Conservation (phyloP, 352 stramenopile species). For the Detonula confervacea region DNA sequence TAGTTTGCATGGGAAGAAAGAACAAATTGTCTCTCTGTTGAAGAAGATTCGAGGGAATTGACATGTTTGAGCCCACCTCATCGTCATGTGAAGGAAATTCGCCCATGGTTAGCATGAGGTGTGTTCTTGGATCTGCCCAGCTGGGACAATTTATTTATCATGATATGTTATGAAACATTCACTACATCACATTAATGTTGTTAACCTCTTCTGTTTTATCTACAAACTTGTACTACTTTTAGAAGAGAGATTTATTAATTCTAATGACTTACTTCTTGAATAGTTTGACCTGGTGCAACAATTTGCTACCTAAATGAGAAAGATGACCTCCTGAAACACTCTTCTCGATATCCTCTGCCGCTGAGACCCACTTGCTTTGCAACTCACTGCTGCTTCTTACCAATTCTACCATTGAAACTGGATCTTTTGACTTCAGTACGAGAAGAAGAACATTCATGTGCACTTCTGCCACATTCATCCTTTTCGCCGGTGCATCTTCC, state of each 20-base stretch:
- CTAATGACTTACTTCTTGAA: background rate
- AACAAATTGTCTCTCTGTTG: constrained; percentile 37
- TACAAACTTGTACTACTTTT: background rate
- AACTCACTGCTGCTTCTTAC: constrained; percentile 31
- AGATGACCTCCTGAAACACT: constrained; percentile 36
- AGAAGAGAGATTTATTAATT: background rate
- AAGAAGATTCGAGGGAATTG: constrained; percentile 51
- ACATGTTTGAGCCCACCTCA: background rate
- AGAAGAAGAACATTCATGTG: constrained; percentile 47
- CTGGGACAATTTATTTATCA: too few relatives aligned
- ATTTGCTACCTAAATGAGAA: constrained; percentile 44
- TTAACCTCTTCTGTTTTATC: too few relatives aligned
- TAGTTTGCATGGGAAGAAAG: constrained; percentile 11
- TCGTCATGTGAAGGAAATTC: constrained; percentile 11
- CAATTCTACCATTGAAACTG: constrained; percentile 37
- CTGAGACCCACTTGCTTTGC: constrained; percentile 25
- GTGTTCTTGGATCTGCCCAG: too few relatives aligned
- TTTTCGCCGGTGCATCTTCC: background rate
- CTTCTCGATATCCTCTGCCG: constrained; percentile 36
- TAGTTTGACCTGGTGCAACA: constrained; percentile 45
- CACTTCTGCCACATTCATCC: constrained; percentile 26
- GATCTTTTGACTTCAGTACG: constrained; percentile 51
- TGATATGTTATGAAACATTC: too few relatives aligned
- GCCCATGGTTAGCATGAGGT: too few relatives aligned
- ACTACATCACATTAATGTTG: too few relatives aligned